A percentile compares a stretch with the other conserved stretches of the same genome.
phyloP scores from a whole-genome alignment of 768 basidiomycete species.

The Pleurotus pulmonarius region DNA sequence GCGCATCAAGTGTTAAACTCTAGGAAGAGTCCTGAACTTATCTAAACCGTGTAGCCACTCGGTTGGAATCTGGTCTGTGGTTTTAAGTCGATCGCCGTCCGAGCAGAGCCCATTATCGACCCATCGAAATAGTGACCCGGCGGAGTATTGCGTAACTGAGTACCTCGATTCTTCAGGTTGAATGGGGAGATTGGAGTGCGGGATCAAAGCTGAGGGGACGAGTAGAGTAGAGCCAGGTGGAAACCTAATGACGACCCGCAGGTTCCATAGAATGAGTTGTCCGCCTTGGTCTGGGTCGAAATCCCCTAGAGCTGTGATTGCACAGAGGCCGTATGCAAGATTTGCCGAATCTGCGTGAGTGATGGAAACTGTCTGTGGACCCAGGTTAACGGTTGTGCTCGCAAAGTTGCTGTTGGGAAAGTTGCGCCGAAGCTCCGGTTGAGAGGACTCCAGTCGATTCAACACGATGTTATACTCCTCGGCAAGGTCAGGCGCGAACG shows the following conservation, averaged over 20 bases:
- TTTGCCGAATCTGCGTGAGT: constrained; percentile 24
- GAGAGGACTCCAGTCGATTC: constrained; percentile 1
- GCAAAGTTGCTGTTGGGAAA: constrained; percentile 26
- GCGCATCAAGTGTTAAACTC: too few species aligned
- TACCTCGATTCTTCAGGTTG: constrained; percentile 6
- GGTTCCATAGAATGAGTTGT: constrained; percentile 17
- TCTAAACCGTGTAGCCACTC: too few species aligned
- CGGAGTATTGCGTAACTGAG: constrained; percentile 15
- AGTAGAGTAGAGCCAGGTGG: constrained; percentile 15
- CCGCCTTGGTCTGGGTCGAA: constrained; percentile 11
- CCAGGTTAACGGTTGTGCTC: constrained; percentile 11
- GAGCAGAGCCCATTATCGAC: constrained; percentile 1
- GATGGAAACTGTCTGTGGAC: background rate
- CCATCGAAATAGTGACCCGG: constrained; percentile 16
- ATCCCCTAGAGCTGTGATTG: constrained; percentile 6
- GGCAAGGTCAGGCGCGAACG: constrained; percentile 20
- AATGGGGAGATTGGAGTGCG: constrained; percentile 8
- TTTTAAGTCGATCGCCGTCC: background rate
- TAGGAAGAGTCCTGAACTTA: too few species aligned
- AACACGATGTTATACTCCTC: constrained; percentile 12
- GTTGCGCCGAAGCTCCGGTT: constrained; percentile 13
- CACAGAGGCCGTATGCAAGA: constrained; percentile 19
- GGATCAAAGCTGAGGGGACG: constrained; percentile 15
- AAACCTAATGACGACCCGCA: constrained; percentile 12
- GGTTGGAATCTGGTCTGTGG: too few species aligned